Evolutionary conservation across 148 eudicot species (phyloP), one percentile per base, ranked within the genome.

Genomic region (Simmondsia chinensis): DNA sequence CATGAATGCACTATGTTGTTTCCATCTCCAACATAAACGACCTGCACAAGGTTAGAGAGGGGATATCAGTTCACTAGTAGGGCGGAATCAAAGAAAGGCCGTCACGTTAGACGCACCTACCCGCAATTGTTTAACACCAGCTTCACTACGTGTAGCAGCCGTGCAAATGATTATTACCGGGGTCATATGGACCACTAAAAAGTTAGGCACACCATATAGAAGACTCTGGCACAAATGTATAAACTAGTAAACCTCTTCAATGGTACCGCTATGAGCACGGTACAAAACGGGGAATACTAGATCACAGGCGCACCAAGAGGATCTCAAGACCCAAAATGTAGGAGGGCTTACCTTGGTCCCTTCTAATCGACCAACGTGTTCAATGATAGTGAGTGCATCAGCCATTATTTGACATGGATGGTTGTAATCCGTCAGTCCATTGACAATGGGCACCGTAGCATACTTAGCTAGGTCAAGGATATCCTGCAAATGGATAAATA

Each of bases 401-500:
- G 97, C 99, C 95, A 91, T 85, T 9, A 91, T 85, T 82, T 91
- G 97, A 65, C 79, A 70, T 28, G 99, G 99, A 64, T 91, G 99
- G 62, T 91, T 91, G 64, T 74, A 85, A 59, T 85, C 95, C 6
- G 95, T 82, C 68, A 91, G 65, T 50, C 97, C 97, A 61, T 85
- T 85, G 63, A 91, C 76, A 37, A 91, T 83, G 22, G 97, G 97
- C 11, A 85, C 75, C 20, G 66, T 56, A 19, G 95, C 75, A 69
- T 82, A 72, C 42, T 79, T 79, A 39, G 94, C 88, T 25, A 91
- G 80, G 64, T 91, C 95, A 26, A 91, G 68, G 57, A 91, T 74
- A 43, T 85, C 95, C 94, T 89, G 75, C 45, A 62, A 68, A 25
- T 36, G 39, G 57, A 75, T 6, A 34, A 62, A 42, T 11, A 10